Conservation (phyloP, 225 moss, liverwort and hornwort genomes). For the Physcomitrium patens region DNA sequence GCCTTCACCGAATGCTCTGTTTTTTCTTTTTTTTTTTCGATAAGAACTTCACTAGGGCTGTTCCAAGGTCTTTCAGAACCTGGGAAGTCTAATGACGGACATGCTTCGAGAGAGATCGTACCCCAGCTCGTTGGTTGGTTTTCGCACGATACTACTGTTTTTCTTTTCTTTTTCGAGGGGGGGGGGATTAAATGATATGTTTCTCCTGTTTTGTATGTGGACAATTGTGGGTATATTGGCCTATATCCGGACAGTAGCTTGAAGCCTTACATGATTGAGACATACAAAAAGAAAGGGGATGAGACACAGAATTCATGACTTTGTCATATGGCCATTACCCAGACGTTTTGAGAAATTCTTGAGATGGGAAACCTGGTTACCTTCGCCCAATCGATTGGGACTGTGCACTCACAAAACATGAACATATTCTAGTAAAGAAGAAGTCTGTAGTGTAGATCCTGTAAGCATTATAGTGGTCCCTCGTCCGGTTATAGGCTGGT, state of each 20-base stretch:
- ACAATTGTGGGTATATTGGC: constrained; percentile 58
- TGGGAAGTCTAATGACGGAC: constrained; percentile 8
- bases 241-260: constrained; percentile 69
- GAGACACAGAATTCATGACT: constrained; percentile 17
- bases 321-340: constrained; percentile 23
- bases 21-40: not conserved
- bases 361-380: constrained; percentile 29
- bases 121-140: constrained; percentile 17
- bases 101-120: constrained; percentile 15
- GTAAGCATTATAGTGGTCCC: constrained; percentile 30
- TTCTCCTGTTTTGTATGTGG: constrained; percentile 29
- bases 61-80: not conserved
- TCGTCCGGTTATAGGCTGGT: constrained; percentile 77
- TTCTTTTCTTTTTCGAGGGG: not conserved
- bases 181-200: not conserved
- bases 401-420: constrained; percentile 17
- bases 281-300: constrained; percentile 25
- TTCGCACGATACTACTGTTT: constrained; percentile 15
- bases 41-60: not conserved
- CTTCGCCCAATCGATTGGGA: constrained; percentile 32
- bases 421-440: not conserved
- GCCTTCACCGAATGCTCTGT: not conserved
- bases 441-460: constrained; percentile 36
- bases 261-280: constrained; percentile 34
- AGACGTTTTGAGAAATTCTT: constrained; percentile 14